Base-by-base conservation (phyloP, 192 early-diverging fungal species). In the Coemansia asiatica region DNA sequence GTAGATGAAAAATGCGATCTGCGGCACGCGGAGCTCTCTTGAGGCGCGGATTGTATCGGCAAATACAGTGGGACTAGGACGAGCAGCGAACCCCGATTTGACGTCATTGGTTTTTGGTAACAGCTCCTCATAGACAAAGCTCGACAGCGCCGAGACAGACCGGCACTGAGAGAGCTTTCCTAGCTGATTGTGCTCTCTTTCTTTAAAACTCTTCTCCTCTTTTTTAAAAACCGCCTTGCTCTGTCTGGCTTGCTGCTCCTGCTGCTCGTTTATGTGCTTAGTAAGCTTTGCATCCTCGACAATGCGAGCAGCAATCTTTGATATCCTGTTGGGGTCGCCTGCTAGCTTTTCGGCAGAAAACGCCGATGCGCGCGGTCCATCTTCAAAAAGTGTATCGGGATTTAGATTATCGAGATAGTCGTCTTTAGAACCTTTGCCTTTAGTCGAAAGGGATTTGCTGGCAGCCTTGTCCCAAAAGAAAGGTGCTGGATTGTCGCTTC, bases 101-200 rank as follows among this genome's bases (percentile, higher is more conserved):
- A 35, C 26, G 1, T 40, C 44, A 23, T n/a, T 26, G 1, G 22
- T 60, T 19, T 29, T 27, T 19, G 53, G 27, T 15, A 67, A n/a
- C 7, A 79, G 58, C 23, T 66, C 55, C 16, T 22, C 29, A 28
- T 63, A 56, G 22, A 79, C 61, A 59, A 79, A 73, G 18, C 22
- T 64, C 6, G 71, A 61, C 9, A 79, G 61, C 12, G 35, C 50
- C 1, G 68, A 15, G 18, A 70, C 67, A 6, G 76, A 64, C 21
- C 47, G 64, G 55, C 76, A 79, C 38, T 44, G 31, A 12, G 67
- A 44, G 7, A 79, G 61, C 61, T 55, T 44, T 23, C 64, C 62
- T 26, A 79, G 54, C 63, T 63, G 71, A 9, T 12, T 61, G 31
- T 64, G 76, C 54, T 79, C 76, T 25, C 63, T 46, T 12, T 74